These are phyloP conservation scores for Globisporangium viniferum DNA, from an alignment of 352 stramenopile genomes.

Conservation along the genomic window DNA sequence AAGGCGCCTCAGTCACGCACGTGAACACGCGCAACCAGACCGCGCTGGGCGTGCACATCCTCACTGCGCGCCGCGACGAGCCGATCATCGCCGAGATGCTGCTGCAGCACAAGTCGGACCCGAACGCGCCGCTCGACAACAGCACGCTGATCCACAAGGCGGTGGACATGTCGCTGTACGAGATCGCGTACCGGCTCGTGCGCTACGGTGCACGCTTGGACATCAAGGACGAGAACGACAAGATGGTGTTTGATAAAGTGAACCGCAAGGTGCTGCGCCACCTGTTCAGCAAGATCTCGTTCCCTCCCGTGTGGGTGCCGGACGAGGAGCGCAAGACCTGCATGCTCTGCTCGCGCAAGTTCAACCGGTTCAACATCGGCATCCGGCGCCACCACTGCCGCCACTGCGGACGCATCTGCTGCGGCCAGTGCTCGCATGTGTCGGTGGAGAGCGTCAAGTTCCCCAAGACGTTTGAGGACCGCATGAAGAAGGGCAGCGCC, in stretches of 20 bases:
- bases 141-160: slow-evolving; percentile 75
- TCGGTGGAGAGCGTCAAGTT: slow-evolving; percentile 74
- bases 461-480: slow-evolving; percentile 48
- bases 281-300: slow-evolving; percentile 72
- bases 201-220: slow-evolving; percentile 76
- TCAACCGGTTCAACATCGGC: slow-evolving; percentile 55
- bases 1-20: slow-evolving; percentile 53
- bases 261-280: slow-evolving; percentile 70
- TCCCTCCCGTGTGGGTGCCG: slow-evolving; percentile 78
- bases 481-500: slow-evolving; percentile 30
- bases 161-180: slow-evolving; percentile 59
- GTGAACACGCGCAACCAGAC: slow-evolving; percentile 76
- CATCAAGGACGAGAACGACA: slow-evolving; percentile 65
- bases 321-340: slow-evolving; percentile 68
- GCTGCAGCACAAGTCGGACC: slow-evolving; percentile 67
- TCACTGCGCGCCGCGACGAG: slow-evolving; percentile 74
- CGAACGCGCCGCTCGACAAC: slow-evolving; percentile 61
- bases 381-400: slow-evolving; percentile 83
- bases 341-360: slow-evolving; percentile 80
- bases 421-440: slow-evolving; percentile 70
- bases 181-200: slow-evolving; percentile 78
- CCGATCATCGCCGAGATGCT: slow-evolving; percentile 79
- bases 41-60: slow-evolving; percentile 68
- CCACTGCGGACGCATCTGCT: slow-evolving; percentile 80
- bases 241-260: slow-evolving; percentile 85